Conservation (phyloP, 768 basidiomycete species). For the Leccinum longicurvipes region DNA sequence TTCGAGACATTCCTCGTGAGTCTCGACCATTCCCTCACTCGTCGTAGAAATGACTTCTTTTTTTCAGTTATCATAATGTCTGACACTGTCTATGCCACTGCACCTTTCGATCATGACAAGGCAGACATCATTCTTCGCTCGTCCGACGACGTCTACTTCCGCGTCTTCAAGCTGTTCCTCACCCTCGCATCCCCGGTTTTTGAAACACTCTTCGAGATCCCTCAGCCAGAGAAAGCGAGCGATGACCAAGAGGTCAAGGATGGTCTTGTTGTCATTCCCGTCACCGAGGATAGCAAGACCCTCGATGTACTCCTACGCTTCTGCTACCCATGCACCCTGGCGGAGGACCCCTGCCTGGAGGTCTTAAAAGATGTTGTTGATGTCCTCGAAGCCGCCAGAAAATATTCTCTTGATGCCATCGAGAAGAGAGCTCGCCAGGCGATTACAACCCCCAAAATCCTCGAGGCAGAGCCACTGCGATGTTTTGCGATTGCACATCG, state of each 20-base stretch:
- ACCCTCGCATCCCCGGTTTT: constrained; percentile 33
- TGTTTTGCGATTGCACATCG: no score
- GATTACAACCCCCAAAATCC: constrained; percentile 18
- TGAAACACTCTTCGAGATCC: constrained; percentile 30
- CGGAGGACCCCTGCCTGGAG: constrained; percentile 13
- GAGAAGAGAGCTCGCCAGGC: constrained; percentile 20
- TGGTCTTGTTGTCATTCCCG: constrained; percentile 13
- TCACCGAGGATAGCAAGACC: constrained; percentile 19
- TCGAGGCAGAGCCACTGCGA: constrained; percentile 23
- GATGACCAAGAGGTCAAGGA: constrained; percentile 12
- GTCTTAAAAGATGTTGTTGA: constrained; percentile 3
- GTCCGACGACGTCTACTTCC: no score
- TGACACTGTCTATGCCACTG: no score
- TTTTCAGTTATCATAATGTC: no score
- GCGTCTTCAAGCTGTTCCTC: constrained; percentile 31
- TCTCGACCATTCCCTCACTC: no score
- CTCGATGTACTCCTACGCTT: no score
- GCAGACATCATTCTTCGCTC: no score
- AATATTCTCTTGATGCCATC: constrained; percentile 17
- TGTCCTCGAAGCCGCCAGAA: constrained; percentile 18
- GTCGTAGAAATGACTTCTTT: no score
- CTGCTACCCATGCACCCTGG: constrained; percentile 18
- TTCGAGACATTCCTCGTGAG: not conserved
- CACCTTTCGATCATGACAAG: no score
- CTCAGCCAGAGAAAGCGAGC: constrained; percentile 16